These are phyloP conservation scores for Acacia concinna DNA, from an alignment of 331 rosid genomes.

Conservation along the genomic window DNA sequence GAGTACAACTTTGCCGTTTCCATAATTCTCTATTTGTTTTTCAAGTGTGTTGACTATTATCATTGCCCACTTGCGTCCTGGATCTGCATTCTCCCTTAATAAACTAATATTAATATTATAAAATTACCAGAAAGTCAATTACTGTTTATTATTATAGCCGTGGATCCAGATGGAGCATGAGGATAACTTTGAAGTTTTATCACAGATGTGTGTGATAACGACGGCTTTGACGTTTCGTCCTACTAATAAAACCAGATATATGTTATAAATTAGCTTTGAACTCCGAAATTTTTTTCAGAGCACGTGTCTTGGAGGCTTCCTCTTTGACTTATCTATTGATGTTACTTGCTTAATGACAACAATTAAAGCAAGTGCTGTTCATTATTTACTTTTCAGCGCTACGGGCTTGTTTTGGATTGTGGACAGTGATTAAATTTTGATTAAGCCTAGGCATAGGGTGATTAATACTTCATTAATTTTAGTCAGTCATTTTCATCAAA, in stretches of 20 bases:
- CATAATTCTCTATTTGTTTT: background rate
- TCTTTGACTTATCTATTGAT: background rate
- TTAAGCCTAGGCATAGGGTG: background rate
- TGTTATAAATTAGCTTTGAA: background rate
- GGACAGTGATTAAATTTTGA: background rate
- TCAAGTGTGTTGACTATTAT: background rate
- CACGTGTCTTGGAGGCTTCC: background rate
- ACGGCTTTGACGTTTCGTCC: slow-evolving; percentile 14
- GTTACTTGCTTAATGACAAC: background rate
- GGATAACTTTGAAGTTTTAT: background rate
- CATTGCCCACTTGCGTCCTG: background rate
- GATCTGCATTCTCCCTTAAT: background rate
- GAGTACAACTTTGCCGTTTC: background rate
- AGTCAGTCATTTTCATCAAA: background rate
- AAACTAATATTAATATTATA: background rate
- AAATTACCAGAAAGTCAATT: background rate
- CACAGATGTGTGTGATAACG: slow-evolving; percentile 1
- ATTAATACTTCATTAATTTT: background rate
- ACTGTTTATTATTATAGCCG: background rate
- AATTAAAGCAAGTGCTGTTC: background rate
- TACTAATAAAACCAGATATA: background rate
- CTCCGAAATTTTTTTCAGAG: slow-evolving; percentile 11
- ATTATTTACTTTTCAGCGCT: background rate
- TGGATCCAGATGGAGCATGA: background rate
- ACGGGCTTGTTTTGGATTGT: background rate